Evolutionary conservation across 768 basidiomycete species (phyloP), one percentile per base, ranked within the genome.

Genomic region (Podaxis carcinomalis): DNA sequence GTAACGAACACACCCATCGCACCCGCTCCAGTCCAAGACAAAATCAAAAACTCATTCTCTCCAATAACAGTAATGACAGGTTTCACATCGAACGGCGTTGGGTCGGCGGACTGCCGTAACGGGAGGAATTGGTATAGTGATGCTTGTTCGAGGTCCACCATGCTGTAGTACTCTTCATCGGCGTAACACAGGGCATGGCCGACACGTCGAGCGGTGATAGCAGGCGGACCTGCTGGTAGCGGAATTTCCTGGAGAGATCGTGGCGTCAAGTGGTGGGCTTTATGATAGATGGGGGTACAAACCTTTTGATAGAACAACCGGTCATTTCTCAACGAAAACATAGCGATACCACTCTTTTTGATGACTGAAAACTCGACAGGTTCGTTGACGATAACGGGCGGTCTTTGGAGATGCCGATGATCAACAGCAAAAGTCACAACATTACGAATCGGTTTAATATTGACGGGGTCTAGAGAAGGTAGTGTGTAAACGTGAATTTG

Each of bases 1-100:
- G 83, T 92, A 64, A 98, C 80, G 66, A 98, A 98, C 9, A 98
- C 75, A 0, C 95, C 95, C 42, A 98, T 77, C 0, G 92, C 91
- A 56, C 82, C 85, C 3, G 79, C 74, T 13, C 92, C 95, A 0
- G 88, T 94, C 83, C 89, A 95, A 1, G 90, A 91, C 14, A 93
- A 78, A 21, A 97, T 80, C 46, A 98, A 80, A 66, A 95, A 97
- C 71, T 97, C 95, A 64, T 83, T 84, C 32, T 84, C 84, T 37
- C 82, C 79, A 25, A 95, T 83, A 23, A 93, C 84, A 1, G 86
- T 84, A 51, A 96, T 92, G 25, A 82, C 83, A 0, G 93, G 92
- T 42, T 86, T 84, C 21, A 87, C 75, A 61, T 75, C 58, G 68
- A 73, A 67, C 1, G 73, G 62, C 2, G 73, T 68, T 2, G 75